A percentile compares a stretch with the other conserved stretches of the same genome.
Conservation (phyloP, 306 rosid genomes). For the Prunus salicina region DNA sequence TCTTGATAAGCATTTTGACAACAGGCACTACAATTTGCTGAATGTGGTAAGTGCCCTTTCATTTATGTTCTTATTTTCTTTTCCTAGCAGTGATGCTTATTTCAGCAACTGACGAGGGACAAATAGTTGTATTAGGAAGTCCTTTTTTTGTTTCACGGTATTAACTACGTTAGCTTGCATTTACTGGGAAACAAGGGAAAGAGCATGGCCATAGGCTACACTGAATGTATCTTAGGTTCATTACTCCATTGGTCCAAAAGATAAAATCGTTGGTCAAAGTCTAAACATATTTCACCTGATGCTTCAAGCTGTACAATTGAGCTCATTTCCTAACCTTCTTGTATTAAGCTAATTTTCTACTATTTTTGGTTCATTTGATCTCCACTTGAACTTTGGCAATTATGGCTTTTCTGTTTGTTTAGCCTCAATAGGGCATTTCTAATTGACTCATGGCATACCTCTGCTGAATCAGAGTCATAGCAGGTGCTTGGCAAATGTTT, state of each 20-base stretch:
- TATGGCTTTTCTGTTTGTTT: not conserved
- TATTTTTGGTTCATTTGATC: too few species aligned
- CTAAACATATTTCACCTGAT: not conserved
- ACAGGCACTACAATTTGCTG: slow-evolving; percentile 63
- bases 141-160: not conserved
- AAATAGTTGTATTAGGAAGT: not conserved
- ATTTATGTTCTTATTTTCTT: not conserved
- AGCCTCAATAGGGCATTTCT: slow-evolving; percentile 11
- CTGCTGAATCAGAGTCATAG: slow-evolving; percentile 55
- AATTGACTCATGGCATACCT: not conserved
- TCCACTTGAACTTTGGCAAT: not conserved
- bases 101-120: not conserved
- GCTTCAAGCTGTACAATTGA: not conserved
- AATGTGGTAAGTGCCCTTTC: slow-evolving; percentile 46
- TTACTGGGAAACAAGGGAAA: not conserved
- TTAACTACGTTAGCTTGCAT: not conserved
- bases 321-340: not conserved
- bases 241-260: not conserved
- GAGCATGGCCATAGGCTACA: not conserved
- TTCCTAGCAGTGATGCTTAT: slow-evolving; percentile 6
- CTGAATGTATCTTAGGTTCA: not conserved
- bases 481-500: slow-evolving; percentile 70
- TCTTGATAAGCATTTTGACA: slow-evolving; percentile 75
- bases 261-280: not conserved
- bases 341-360: not conserved